A percentile compares a stretch with the other conserved stretches of the same genome.
Conservation (phyloP, 2,329 filamentous ascomycete genomes). For the Fusarium tuaranense region DNA sequence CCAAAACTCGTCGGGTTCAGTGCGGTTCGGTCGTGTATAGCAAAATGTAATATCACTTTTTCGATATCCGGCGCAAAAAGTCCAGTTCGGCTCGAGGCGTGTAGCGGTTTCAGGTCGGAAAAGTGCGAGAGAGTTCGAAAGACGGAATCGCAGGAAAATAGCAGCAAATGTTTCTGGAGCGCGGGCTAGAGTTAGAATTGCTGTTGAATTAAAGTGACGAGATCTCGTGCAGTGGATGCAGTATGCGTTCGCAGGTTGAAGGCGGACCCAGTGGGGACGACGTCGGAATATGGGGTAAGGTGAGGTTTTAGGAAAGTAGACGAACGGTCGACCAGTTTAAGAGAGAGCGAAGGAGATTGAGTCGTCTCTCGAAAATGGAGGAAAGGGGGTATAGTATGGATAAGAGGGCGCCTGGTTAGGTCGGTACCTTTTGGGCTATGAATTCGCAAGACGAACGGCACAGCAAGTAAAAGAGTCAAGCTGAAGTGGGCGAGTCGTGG, state of each 20-base stretch:
- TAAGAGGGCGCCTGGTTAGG: slow-evolving; percentile 1
- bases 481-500: slow-evolving; percentile 6
- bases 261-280: slow-evolving; percentile 43
- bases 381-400: slow-evolving; percentile 13
- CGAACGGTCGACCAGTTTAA: slow-evolving; percentile 8
- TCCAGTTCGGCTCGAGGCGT: background rate
- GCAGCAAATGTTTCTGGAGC: background rate
- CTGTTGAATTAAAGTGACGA: slow-evolving; percentile 13
- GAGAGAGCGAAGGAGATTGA: slow-evolving; percentile 8
- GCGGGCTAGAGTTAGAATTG: slow-evolving; percentile 15
- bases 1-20: background rate
- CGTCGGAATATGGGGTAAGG: slow-evolving; percentile 44
- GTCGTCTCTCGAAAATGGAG: slow-evolving; percentile 10
- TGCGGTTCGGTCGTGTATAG: slow-evolving; percentile 6
- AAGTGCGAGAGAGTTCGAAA: background rate
- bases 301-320: slow-evolving; percentile 21
- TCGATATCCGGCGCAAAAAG: slow-evolving; percentile 10
- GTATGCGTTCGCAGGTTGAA: slow-evolving; percentile 22
- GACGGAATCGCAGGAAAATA: background rate
- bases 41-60: background rate
- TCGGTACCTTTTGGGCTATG: slow-evolving; percentile 19
- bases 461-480: slow-evolving; percentile 18
- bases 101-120: slow-evolving; percentile 1
- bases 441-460: slow-evolving; percentile 12
- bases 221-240: slow-evolving; percentile 16